Evolutionary conservation across 2,329 filamentous ascomycete genomes (phyloP).

Genomic region (Diaporthe caulivora): DNA sequence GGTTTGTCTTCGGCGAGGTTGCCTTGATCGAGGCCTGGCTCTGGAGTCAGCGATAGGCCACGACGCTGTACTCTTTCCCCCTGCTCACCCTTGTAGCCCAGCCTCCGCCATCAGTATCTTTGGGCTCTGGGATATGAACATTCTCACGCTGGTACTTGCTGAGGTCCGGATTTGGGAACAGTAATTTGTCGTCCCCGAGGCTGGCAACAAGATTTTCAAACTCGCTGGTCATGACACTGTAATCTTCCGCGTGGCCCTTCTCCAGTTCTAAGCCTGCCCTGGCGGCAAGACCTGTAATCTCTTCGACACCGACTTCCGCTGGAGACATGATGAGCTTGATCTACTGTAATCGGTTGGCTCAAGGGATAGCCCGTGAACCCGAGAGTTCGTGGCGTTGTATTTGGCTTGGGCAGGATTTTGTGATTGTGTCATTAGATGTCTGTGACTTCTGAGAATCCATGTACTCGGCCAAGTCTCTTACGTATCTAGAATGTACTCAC

Average conservation of each 20-base stretch:
- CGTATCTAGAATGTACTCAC: background rate
- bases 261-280: constrained; percentile 33
- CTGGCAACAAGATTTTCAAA: constrained; percentile 27
- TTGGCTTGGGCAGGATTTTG: background rate
- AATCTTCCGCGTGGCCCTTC: constrained; percentile 27
- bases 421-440: background rate
- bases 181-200: constrained; percentile 24
- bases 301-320: constrained; percentile 6
- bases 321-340: constrained; percentile 13
- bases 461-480: background rate
- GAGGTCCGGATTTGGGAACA: constrained; percentile 35
- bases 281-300: constrained; percentile 31
- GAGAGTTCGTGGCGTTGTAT: background rate
- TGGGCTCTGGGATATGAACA: constrained; percentile 23
- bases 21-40: constrained; percentile 26
- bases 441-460: background rate
- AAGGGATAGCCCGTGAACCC: too few species aligned
- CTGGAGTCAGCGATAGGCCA: background rate
- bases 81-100: constrained; percentile 32
- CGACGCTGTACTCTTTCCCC: background rate
- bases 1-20: constrained; percentile 7
- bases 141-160: constrained; percentile 30
- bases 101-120: constrained; percentile 23
- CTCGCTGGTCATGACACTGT: constrained; percentile 28
- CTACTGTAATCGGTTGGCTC: too few species aligned